Evolutionary conservation across 2,329 filamentous ascomycete genomes (phyloP).

Genomic region (Cladorrhinum sp.): DNA sequence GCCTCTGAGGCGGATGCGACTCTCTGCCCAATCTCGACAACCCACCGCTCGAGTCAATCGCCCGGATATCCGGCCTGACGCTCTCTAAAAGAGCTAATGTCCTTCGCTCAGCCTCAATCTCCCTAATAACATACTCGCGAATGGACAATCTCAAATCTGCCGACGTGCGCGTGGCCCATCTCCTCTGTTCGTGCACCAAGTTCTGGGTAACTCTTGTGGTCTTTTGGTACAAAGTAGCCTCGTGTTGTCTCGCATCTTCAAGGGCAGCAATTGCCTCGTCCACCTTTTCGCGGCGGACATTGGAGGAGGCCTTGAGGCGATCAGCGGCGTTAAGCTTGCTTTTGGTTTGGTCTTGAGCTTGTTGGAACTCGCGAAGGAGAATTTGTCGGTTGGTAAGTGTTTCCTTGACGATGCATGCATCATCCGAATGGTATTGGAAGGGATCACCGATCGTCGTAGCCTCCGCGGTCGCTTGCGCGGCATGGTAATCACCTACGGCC

Average conservation of each 20-base stretch:
- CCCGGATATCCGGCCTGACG: slow-evolving; percentile 86
- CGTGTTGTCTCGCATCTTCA: slow-evolving; percentile 80
- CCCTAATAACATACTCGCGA: slow-evolving; percentile 86
- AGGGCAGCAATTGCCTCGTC: slow-evolving; percentile 92
- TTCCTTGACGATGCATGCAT: slow-evolving; percentile 97
- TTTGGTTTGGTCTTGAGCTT: slow-evolving; percentile 82
- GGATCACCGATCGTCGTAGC: slow-evolving; percentile 92
- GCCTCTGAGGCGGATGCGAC: slow-evolving; percentile 68
- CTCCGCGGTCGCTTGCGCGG: slow-evolving; percentile 93
- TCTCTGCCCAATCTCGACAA: slow-evolving; percentile 87
- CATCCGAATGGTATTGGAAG: slow-evolving; percentile 89
- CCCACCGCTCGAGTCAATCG: slow-evolving; percentile 87
- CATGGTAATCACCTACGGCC: slow-evolving; percentile 90
- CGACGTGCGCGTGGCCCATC: slow-evolving; percentile 85
- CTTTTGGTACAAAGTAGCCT: slow-evolving; percentile 79
- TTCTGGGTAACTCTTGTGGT: slow-evolving; percentile 87
- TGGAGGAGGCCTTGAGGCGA: slow-evolving; percentile 80
- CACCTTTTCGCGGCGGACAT: slow-evolving; percentile 89
- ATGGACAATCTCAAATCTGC: slow-evolving; percentile 80
- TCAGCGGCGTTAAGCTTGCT: slow-evolving; percentile 84
- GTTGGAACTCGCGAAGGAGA: slow-evolving; percentile 84
- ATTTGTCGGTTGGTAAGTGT: slow-evolving; percentile 97
- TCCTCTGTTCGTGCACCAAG: slow-evolving; percentile 80
- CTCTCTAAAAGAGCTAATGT: slow-evolving; percentile 90
- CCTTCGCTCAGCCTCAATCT: slow-evolving; percentile 93